Conservation (phyloP, 129 eudicot genomes). For the Escallonia rubra region DNA sequence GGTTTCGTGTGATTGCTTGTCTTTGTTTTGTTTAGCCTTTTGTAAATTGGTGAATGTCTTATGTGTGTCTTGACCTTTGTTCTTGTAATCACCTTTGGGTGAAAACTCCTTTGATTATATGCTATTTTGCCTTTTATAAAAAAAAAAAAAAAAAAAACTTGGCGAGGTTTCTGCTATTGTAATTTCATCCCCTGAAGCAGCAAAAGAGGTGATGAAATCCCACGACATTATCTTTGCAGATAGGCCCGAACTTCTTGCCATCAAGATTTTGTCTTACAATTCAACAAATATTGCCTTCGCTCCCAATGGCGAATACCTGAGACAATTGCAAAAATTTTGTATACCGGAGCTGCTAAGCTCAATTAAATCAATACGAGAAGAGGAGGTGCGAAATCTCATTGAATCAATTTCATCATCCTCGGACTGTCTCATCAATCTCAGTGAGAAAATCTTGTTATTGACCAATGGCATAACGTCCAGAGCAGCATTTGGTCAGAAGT, state of each 20-base stretch:
- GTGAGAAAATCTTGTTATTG: not conserved
- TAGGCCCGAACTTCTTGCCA: not conserved
- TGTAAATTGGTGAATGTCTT: too few relatives aligned
- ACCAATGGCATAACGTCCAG: not conserved
- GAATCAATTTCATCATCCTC: not conserved
- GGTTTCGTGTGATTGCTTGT: too few relatives aligned
- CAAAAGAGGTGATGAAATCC: not conserved
- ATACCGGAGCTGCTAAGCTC: constrained; percentile 1
- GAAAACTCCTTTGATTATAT: too few relatives aligned
- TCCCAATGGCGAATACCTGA: constrained; percentile 7
- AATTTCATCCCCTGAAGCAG: not conserved
- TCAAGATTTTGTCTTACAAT: not conserved
- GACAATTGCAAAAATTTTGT: constrained; percentile 8
- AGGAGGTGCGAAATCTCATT: not conserved
- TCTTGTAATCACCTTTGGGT: too few relatives aligned
- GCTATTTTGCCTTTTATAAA: too few relatives aligned
- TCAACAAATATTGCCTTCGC: constrained; percentile 1
- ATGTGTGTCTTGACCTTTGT: too few relatives aligned
- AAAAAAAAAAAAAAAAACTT: too few relatives aligned
- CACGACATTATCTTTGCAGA: not conserved
- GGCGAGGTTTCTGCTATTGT: not conserved
- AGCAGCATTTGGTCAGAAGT: not conserved
- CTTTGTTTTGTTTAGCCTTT: too few relatives aligned
- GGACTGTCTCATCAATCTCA: not conserved
- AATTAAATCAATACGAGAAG: not conserved